Percentiles rank a stretch among this genome's conserved stretches.
Conservation (phyloP, 768 basidiomycete genomes). For the Sarcomyxa edulis region DNA sequence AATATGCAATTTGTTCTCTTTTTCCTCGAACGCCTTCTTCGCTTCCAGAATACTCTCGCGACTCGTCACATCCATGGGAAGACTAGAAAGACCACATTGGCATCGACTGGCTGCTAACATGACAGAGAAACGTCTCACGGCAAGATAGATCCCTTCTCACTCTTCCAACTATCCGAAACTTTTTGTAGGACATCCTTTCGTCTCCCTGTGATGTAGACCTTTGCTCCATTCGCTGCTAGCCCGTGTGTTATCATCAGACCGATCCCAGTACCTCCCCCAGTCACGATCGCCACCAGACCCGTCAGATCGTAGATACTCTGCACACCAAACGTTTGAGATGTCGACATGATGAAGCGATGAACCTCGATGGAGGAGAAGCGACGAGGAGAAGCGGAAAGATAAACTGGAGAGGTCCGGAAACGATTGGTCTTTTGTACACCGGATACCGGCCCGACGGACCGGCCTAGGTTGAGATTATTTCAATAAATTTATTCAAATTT, state of each 20-base stretch:
- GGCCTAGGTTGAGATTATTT: too few relatives aligned
- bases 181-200: constrained; percentile 60
- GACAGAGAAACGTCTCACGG: constrained; percentile 46
- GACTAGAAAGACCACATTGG: neutral
- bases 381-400: too few relatives aligned
- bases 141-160: constrained; percentile 43
- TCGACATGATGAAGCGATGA: too few relatives aligned
- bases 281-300: constrained; percentile 52
- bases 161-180: constrained; percentile 43
- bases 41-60: constrained; percentile 59
- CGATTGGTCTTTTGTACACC: too few relatives aligned
- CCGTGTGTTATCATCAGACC: constrained; percentile 66
- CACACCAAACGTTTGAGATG: too few relatives aligned
- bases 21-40: constrained; percentile 46
- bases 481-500: too few relatives aligned
- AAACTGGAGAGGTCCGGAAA: too few relatives aligned
- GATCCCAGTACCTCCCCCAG: constrained; percentile 50
- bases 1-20: constrained; percentile 70
- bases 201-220: constrained; percentile 75
- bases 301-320: constrained; percentile 44
- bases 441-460: too few relatives aligned
- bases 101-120: too few relatives aligned
- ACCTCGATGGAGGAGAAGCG: too few relatives aligned
- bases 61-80: constrained; percentile 63
- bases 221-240: constrained; percentile 72